These are phyloP conservation scores for Paraphoma sp. DNA, from an alignment of 2,329 filamentous ascomycete genomes.

Conservation along the genomic window DNA sequence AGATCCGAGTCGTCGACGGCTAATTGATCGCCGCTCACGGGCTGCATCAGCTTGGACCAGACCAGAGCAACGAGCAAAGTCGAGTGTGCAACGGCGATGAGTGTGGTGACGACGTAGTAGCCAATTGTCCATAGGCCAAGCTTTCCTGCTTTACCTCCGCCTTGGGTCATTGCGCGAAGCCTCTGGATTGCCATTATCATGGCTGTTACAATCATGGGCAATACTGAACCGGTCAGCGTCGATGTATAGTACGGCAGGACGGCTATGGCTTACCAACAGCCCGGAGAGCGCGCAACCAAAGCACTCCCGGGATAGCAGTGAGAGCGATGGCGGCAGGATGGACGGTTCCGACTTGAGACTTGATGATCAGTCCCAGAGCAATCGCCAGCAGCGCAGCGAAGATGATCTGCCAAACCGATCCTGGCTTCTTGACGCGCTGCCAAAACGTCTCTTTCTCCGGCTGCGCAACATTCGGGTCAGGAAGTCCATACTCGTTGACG, in stretches of 20 bases:
- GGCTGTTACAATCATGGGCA: slow-evolving; percentile 60
- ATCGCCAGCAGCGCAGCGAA: slow-evolving; percentile 58
- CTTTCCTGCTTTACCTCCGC: slow-evolving; percentile 46
- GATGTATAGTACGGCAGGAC: not conserved
- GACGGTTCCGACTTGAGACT: slow-evolving; percentile 51
- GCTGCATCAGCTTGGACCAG: slow-evolving; percentile 56
- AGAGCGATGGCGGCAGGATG: slow-evolving; percentile 52
- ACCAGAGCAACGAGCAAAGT: slow-evolving; percentile 56
- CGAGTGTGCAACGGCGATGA: slow-evolving; percentile 57
- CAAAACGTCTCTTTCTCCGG: slow-evolving; percentile 37
- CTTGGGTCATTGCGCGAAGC: slow-evolving; percentile 55
- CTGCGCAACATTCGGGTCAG: slow-evolving; percentile 12
- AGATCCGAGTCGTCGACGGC: slow-evolving; percentile 35
- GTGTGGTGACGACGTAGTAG: slow-evolving; percentile 59
- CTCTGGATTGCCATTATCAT: slow-evolving; percentile 60
- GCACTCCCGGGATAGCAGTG: slow-evolving; percentile 56
- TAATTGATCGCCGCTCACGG: slow-evolving; percentile 45
- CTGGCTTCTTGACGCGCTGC: slow-evolving; percentile 50
- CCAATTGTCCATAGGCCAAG: slow-evolving; percentile 59
- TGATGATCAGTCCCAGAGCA: slow-evolving; percentile 57
- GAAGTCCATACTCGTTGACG: not conserved
- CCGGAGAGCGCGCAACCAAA: slow-evolving; percentile 59
- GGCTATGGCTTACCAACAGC: slow-evolving; percentile 52
- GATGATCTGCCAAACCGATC: slow-evolving; percentile 59
- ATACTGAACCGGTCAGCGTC: slow-evolving; percentile 44